These are phyloP conservation scores for Bipolaris oryzae DNA, from an alignment of 2,329 filamentous ascomycete species.

Conservation along the genomic window DNA sequence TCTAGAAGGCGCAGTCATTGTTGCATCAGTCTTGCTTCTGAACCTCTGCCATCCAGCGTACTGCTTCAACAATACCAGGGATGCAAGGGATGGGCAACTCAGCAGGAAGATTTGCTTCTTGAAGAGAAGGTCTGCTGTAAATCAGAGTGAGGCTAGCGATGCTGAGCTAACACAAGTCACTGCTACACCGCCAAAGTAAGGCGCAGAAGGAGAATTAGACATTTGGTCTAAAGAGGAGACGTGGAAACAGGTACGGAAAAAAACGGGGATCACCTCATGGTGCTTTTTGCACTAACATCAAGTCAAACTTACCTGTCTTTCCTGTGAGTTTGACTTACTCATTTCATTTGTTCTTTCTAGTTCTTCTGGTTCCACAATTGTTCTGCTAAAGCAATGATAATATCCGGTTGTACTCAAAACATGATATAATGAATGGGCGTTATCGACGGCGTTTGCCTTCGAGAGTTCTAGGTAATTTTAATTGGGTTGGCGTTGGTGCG, in stretches of 20 bases:
- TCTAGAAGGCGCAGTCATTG: conserved; percentile 45
- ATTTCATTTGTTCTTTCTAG: neutral
- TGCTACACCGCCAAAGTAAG: conserved; percentile 2
- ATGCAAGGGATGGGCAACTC: conserved; percentile 12
- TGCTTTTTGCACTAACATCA: neutral
- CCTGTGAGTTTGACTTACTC: neutral
- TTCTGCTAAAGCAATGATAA: too few relatives aligned
- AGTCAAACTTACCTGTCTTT: neutral
- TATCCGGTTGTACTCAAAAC: too few relatives aligned
- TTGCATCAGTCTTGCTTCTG: conserved; percentile 40
- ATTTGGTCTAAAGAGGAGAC: neutral
- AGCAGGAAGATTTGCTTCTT: conserved; percentile 9
- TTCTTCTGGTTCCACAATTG: too few relatives aligned
- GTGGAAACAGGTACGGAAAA: too few relatives aligned
- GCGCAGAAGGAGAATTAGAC: neutral
- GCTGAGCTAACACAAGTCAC: conserved; percentile 7
- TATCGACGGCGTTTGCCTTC: too few relatives aligned
- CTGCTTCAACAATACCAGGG: conserved; percentile 44
- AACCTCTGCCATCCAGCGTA: conserved; percentile 47
- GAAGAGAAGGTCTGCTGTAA: neutral
- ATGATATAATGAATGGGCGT: too few relatives aligned
- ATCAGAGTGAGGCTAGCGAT: conserved; percentile 10
- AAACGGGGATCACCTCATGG: too few relatives aligned
- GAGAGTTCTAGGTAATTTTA: too few relatives aligned
- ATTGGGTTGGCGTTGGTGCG: neutral